Percentiles rank a stretch among this genome's conserved stretches.
Conservation (phyloP, 1,284 basidiomycete genomes). For the Apiotrichum gamsii region DNA sequence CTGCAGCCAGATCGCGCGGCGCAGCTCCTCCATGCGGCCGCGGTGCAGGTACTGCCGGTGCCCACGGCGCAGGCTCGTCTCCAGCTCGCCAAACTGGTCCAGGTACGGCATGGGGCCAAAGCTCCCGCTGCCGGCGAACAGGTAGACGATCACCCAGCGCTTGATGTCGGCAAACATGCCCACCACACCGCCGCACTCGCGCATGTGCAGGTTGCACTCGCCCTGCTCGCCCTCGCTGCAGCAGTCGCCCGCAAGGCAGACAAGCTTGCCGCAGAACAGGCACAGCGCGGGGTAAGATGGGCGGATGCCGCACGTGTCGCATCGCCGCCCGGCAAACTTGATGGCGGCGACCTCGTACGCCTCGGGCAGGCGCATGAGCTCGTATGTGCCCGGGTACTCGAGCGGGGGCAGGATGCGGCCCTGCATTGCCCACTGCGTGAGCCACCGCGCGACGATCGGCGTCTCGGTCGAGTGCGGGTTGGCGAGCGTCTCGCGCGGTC, state of each 20-base stretch:
- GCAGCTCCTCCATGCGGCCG: constrained; percentile 84
- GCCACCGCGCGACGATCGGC: constrained; percentile 43
- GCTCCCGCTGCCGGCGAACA: constrained; percentile 81
- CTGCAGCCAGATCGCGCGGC: constrained; percentile 73
- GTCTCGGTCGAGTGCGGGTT: constrained; percentile 60
- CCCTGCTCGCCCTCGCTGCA: constrained; percentile 69
- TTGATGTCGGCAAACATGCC: constrained; percentile 91
- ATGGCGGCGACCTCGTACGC: constrained; percentile 79
- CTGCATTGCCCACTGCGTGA: constrained; percentile 45
- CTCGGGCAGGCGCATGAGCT: constrained; percentile 70
- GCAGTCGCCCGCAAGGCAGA: constrained; percentile 90
- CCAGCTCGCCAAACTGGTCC: constrained; percentile 90
- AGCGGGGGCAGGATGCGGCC: constrained; percentile 54
- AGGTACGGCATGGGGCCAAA: constrained; percentile 88
- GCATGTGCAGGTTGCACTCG: constrained; percentile 92
- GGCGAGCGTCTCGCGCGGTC: constrained; percentile 62
- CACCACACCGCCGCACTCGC: constrained; percentile 85
- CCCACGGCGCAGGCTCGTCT: constrained; percentile 82
- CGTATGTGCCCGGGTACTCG: constrained; percentile 81
- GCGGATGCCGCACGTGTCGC: constrained; percentile 68
- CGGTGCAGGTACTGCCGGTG: constrained; percentile 81
- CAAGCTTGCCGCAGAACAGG: constrained; percentile 77
- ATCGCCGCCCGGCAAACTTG: constrained; percentile 61
- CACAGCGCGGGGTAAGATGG: constrained; percentile 87
- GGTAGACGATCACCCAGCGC: constrained; percentile 83